A percentile compares a stretch with the other conserved stretches of the same genome.
Evolutionary conservation across 805 yeast genomes (phyloP).

Genomic region (Vanderwaltozyma verrucispora): DNA sequence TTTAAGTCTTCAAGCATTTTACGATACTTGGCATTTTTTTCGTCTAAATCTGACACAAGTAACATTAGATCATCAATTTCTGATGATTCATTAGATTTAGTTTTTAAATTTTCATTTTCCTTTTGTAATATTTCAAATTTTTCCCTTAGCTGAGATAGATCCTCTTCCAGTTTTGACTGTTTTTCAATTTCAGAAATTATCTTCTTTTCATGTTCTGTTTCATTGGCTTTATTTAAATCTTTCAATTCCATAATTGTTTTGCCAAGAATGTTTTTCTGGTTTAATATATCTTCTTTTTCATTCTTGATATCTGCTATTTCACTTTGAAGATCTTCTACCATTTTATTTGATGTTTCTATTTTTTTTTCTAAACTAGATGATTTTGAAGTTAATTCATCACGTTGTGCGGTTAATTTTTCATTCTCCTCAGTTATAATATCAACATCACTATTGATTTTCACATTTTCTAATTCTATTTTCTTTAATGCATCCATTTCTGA

Average conservation of each 20-base stretch:
- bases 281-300: background rate
- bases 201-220: background rate
- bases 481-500: too few relatives aligned
- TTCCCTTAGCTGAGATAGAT: background rate
- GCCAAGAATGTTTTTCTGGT: background rate
- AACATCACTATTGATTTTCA: too few relatives aligned
- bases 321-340: too few relatives aligned
- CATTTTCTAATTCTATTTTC: too few relatives aligned
- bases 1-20: slow-evolving; percentile 41
- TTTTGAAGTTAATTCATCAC: too few relatives aligned
- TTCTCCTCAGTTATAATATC: too few relatives aligned
- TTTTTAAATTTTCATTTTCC: slow-evolving; percentile 5
- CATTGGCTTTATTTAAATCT: background rate
- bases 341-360: background rate
- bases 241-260: background rate
- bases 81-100: slow-evolving; percentile 10
- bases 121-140: slow-evolving; percentile 1
- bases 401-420: too few relatives aligned
- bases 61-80: slow-evolving; percentile 60
- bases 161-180: background rate
- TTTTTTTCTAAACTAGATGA: too few relatives aligned
- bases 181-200: background rate
- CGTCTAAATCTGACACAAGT: slow-evolving; percentile 68
- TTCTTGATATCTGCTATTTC: background rate
- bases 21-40: slow-evolving; percentile 50